Base-by-base conservation (phyloP, 2,329 filamentous ascomycete species). In the Alternaria infectoria region DNA sequence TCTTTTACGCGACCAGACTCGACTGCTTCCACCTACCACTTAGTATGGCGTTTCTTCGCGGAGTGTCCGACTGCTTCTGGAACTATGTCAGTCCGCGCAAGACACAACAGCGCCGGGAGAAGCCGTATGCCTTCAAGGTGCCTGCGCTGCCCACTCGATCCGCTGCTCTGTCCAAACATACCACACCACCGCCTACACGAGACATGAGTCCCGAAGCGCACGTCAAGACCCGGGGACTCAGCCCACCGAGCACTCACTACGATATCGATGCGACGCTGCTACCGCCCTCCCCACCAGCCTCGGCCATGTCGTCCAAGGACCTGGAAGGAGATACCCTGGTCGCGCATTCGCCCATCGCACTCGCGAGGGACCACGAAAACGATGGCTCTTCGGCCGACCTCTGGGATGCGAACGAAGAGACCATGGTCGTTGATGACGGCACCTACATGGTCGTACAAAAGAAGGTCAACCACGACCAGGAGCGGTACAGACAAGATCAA, bases 81-180 rank as follows among this genome's bases (percentile, higher is more conserved):
- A 74, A 75, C 60, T 81, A 79, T 62, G 72, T 83, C 54, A 82
- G 81, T 55, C 82, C 82, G 11, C 73, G 74, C 50, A 83, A 82
- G 69, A 78, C 78, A 9, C 70, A 76, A 49, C 68, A 77, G 61
- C 71, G 73, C 10, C 76, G 78, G 21, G 71, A 79, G 23, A 78
- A 80, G 60, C 74, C 75, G 6, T 81, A 80, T 74, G 79, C 74
- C 7, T 81, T 81, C 76, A 79, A 80, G 57, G 72, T 74, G 43
- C 77, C 77, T 21, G 64, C 71, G 2, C 25, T 71, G 4, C 74
- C 76, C 23, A 12, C 54, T 26, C 54, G 63, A 43, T 23, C 55
- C n/a, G 65, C 65, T 23, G 60, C 58, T 13, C 57, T 43, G 26
- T 46, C 3, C 5, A 58, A 43, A 54, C 50, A 44, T 11, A 54